Conservation (phyloP, 345 rosid genomes). For the Euclidium syriacum region DNA sequence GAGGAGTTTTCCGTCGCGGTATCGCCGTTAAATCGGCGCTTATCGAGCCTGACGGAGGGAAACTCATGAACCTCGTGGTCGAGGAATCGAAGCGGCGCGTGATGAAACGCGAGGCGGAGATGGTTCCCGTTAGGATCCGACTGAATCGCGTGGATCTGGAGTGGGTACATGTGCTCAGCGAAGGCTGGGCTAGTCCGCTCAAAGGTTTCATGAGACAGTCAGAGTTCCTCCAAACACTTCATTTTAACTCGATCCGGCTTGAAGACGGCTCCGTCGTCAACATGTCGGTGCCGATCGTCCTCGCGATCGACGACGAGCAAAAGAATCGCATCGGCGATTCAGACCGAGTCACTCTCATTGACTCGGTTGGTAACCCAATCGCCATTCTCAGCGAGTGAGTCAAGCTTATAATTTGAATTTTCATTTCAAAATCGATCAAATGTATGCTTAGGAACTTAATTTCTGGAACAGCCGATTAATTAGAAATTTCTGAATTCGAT, state of each 20-base stretch:
- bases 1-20: conserved; percentile 13
- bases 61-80: conserved; percentile 60
- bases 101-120: conserved; percentile 52
- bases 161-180: conserved; percentile 94
- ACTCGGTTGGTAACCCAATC: conserved; percentile 43
- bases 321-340: conserved; percentile 64
- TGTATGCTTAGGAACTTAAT: background rate
- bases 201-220: conserved; percentile 88
- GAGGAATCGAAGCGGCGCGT: conserved; percentile 46
- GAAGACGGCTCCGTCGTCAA: conserved; percentile 81
- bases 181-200: conserved; percentile 97
- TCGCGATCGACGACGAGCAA: conserved; percentile 68
- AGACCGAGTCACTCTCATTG: conserved; percentile 63
- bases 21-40: conserved; percentile 37
- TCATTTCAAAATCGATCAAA: background rate
- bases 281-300: conserved; percentile 94
- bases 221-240: conserved; percentile 99
- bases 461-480: background rate
- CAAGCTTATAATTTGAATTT: background rate
- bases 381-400: conserved; percentile 84
- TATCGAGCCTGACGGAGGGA: conserved; percentile 89
- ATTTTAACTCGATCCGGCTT: conserved; percentile 85
- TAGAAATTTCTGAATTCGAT: background rate
- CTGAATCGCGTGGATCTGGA: conserved; percentile 60
- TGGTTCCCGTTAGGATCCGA: conserved; percentile 43